Conservation (phyloP, 1,139 yeast species). For the Geotrichum macrosporum region DNA sequence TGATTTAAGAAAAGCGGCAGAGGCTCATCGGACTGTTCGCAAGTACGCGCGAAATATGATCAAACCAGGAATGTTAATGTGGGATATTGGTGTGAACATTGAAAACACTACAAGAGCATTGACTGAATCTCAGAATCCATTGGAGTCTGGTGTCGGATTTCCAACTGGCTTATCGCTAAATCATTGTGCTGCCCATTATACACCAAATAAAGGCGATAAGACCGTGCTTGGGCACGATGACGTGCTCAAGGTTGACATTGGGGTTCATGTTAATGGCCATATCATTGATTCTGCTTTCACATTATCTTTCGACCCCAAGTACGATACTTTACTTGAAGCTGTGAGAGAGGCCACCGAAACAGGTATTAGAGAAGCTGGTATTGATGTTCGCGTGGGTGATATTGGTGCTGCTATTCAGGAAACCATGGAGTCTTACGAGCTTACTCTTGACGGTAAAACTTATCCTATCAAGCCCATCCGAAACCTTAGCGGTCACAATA, state of each 20-base stretch:
- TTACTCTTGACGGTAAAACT: slow-evolving; percentile 79
- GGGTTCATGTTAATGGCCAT: slow-evolving; percentile 94
- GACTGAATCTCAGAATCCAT: slow-evolving; percentile 58
- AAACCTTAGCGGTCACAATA: slow-evolving; percentile 91
- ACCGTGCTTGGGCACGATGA: slow-evolving; percentile 75
- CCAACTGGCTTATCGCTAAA: slow-evolving; percentile 93
- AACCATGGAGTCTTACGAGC: slow-evolving; percentile 93
- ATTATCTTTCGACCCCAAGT: slow-evolving; percentile 76
- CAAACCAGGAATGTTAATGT: slow-evolving; percentile 89
- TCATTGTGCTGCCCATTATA: slow-evolving; percentile 95
- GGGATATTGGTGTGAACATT: slow-evolving; percentile 81
- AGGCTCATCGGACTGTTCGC: slow-evolving; percentile 88
- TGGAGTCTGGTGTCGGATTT: slow-evolving; percentile 83
- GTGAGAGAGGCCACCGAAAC: slow-evolving; percentile 91
- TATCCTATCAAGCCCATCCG: slow-evolving; percentile 83
- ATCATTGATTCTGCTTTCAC: slow-evolving; percentile 96
- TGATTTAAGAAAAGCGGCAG: slow-evolving; percentile 92
- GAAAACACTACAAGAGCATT: slow-evolving; percentile 78
- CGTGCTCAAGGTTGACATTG: slow-evolving; percentile 94
- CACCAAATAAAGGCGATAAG: slow-evolving; percentile 93
- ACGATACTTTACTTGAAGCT: slow-evolving; percentile 74
- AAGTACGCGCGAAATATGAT: slow-evolving; percentile 67
- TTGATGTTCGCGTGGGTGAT: slow-evolving; percentile 90
- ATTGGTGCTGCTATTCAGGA: slow-evolving; percentile 95
- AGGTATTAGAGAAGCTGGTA: slow-evolving; percentile 88